These are phyloP conservation scores for Rutstroemia sp. DNA, from an alignment of 2,329 filamentous ascomycete genomes.

Conservation along the genomic window DNA sequence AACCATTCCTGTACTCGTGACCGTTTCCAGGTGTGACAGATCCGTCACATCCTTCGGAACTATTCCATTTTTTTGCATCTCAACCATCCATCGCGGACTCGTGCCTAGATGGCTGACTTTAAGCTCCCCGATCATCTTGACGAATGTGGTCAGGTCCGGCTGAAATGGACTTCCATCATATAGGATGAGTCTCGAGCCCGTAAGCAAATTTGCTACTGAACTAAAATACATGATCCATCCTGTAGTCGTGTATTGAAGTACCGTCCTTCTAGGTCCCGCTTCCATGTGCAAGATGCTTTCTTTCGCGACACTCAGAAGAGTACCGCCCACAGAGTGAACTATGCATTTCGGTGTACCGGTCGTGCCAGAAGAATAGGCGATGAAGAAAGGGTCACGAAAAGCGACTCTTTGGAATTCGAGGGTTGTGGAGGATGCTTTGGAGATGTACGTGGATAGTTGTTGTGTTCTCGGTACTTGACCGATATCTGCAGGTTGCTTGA, in stretches of 20 bases:
- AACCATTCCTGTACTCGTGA: constrained; percentile 76
- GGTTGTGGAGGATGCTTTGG: constrained; percentile 15
- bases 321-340: constrained; percentile 66
- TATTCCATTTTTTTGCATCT: constrained; percentile 58
- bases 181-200: constrained; percentile 56
- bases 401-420: constrained; percentile 22
- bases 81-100: constrained; percentile 69
- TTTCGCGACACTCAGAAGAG: constrained; percentile 51
- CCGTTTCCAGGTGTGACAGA: constrained; percentile 50
- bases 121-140: constrained; percentile 55
- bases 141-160: constrained; percentile 56
- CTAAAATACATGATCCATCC: constrained; percentile 86
- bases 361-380: constrained; percentile 74
- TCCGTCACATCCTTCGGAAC: constrained; percentile 51
- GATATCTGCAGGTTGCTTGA: constrained; percentile 53
- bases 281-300: constrained; percentile 51
- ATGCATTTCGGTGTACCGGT: constrained; percentile 83
- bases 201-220: constrained; percentile 49
- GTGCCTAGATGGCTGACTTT: constrained; percentile 66
- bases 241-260: constrained; percentile 56
- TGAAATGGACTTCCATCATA: constrained; percentile 80
- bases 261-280: constrained; percentile 35
- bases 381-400: constrained; percentile 62
- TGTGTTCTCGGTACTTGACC: constrained; percentile 38
- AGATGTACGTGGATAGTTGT: constrained; percentile 36